Evolutionary conservation across 148 eudicot genomes (phyloP).

Genomic region (Persicaria maculosa): DNA sequence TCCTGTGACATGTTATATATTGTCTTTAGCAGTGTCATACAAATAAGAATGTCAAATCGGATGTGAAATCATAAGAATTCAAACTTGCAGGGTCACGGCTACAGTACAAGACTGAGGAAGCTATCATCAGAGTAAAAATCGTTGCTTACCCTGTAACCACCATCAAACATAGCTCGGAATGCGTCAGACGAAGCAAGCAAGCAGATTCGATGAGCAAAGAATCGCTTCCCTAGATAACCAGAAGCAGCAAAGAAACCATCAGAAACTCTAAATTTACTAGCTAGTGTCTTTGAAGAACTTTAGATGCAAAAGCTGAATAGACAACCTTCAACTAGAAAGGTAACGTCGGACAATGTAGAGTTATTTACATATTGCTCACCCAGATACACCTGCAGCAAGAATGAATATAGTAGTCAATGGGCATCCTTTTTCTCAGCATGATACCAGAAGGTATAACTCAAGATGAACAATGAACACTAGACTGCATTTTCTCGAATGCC

Average conservation of each 20-base stretch:
- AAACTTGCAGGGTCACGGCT: too few relatives aligned
- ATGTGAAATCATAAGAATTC: not conserved
- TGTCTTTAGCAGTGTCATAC: not conserved
- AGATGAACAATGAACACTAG: too few relatives aligned
- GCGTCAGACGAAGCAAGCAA: conserved; percentile 95
- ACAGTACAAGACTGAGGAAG: too few relatives aligned
- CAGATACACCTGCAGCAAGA: conserved; percentile 67
- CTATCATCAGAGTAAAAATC: too few relatives aligned
- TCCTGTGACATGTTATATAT: conserved; percentile 34
- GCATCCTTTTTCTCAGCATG: not conserved
- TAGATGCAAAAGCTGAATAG: not conserved
- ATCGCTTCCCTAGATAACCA: conserved; percentile 47
- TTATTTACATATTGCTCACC: conserved; percentile 85
- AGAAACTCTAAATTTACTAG: not conserved
- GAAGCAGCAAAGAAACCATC: not conserved
- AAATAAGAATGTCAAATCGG: not conserved
- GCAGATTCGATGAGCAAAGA: conserved; percentile 94
- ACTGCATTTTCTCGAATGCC: not conserved
- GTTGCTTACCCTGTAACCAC: conserved; percentile 76
- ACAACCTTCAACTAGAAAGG: conserved; percentile 79
- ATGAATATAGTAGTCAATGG: not conserved
- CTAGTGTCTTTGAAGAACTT: not conserved
- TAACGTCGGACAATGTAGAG: conserved; percentile 69
- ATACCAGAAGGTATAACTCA: not conserved
- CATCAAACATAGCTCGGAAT: conserved; percentile 97